Evolutionary conservation across 2,329 filamentous ascomycete species (phyloP).

Genomic region (Hymenoscyphus fraxineus): DNA sequence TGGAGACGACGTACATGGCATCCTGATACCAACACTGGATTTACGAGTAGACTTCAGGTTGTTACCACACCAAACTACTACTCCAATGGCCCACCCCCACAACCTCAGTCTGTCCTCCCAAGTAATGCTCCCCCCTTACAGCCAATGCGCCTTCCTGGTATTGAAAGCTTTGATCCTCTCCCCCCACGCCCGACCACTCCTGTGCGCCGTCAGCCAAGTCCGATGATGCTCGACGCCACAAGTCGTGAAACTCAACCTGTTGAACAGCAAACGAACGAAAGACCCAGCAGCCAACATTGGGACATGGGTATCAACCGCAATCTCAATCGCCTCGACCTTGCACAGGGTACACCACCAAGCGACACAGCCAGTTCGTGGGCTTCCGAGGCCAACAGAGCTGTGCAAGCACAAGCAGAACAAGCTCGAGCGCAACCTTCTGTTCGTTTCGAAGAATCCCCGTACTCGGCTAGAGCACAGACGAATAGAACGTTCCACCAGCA

Average conservation of each 20-base stretch:
- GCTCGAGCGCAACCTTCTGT: slow-evolving; percentile 47
- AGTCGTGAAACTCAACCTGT: slow-evolving; percentile 20
- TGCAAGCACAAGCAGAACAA: slow-evolving; percentile 53
- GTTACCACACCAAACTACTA: slow-evolving; percentile 66
- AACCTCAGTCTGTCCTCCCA: slow-evolving; percentile 26
- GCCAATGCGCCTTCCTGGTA: slow-evolving; percentile 73
- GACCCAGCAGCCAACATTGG: slow-evolving; percentile 48
- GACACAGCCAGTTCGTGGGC: slow-evolving; percentile 56
- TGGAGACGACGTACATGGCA: slow-evolving; percentile 89
- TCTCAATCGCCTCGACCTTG: slow-evolving; percentile 63
- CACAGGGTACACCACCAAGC: slow-evolving; percentile 46
- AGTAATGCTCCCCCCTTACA: slow-evolving; percentile 46
- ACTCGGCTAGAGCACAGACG: slow-evolving; percentile 34
- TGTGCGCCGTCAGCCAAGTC: slow-evolving; percentile 62
- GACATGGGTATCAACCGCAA: slow-evolving; percentile 64
- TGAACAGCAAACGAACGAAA: slow-evolving; percentile 42
- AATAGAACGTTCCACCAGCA: slow-evolving; percentile 28
- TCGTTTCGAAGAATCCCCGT: slow-evolving; percentile 50
- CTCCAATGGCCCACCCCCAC: slow-evolving; percentile 36
- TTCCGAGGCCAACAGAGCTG: slow-evolving; percentile 51
- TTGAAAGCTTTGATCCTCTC: slow-evolving; percentile 84
- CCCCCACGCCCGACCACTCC: slow-evolving; percentile 61
- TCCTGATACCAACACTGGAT: slow-evolving; percentile 63
- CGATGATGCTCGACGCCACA: slow-evolving; percentile 68
- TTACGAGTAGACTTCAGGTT: slow-evolving; percentile 66